Evolutionary conservation across 1,284 basidiomycete species (phyloP), one percentile per base, ranked within the genome.

Genomic region (Pisolithus thermaeus): DNA sequence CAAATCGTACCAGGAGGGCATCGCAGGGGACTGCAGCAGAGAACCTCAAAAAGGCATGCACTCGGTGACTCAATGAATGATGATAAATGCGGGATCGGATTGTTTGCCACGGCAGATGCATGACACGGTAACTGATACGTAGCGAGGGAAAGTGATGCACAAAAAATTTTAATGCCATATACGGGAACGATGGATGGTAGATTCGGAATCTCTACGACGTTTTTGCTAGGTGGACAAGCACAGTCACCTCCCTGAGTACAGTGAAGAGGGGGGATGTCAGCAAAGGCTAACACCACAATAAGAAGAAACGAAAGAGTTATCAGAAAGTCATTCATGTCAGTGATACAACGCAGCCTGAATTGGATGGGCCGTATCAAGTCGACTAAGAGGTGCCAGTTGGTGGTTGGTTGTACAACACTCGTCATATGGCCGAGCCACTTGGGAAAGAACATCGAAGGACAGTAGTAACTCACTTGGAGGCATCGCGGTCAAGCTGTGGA

Each of bases 371-470:
- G 74, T 67, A 73, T 70, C 76, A 80, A 67, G 76, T 89, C 84
- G 81, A 87, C 86, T 88, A 87, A 88, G 86, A 89, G 86, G 85
- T 88, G 84, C 86, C 86, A 89, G 80, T 78, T 28, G 51, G 64
- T 76, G 82, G 83, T 84, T 80, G 76, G 70, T 69, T 62, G 35
- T 74, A 79, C 82, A 86, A 87, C 84, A 78, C 86, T 89, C 86
- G 77, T 89, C 87, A 80, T 76, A 38, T 53, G 9, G 60, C 69
- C 60, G 9, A 30, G 27, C 40, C 35, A 46, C 46, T 14, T 46
- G 56, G 44, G 32, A 6, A 35, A 35, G 14, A 49, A 46, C 18
- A 9, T 11, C 2, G 3, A 54, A 16, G 49, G 42, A n/a, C 23
- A 3, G 16, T 3, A 39, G 42, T 14, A 14, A 68, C 62, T 67